phyloP scores from a whole-genome alignment of 441 rosid genomes.

The Adansonia gregorii region DNA sequence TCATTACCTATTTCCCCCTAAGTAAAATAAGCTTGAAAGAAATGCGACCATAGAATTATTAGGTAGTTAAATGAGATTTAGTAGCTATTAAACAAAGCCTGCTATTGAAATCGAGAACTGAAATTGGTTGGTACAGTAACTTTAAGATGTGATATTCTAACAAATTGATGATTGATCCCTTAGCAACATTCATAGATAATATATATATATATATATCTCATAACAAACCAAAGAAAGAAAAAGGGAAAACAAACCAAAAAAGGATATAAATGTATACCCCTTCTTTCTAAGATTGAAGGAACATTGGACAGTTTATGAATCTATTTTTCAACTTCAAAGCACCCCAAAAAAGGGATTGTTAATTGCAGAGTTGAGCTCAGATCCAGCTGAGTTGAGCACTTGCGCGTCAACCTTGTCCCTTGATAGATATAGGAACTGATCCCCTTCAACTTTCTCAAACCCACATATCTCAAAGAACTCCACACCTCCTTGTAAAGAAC shows the following conservation, averaged over 20 bases:
- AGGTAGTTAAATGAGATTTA: neutral
- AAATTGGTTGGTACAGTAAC: too few species aligned
- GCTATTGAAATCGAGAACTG: neutral
- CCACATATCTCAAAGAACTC: conserved; percentile 90
- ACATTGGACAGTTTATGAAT: conserved; percentile 8
- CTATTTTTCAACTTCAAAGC: conserved; percentile 41
- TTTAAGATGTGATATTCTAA: too few species aligned
- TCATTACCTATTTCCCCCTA: neutral
- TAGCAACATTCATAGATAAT: too few species aligned
- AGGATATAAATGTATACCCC: too few species aligned
- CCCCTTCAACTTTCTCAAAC: conserved; percentile 80
- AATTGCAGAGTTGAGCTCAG: conserved; percentile 91
- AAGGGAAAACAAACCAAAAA: neutral
- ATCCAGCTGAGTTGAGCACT: conserved; percentile 79
- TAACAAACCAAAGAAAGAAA: conserved; percentile 42
- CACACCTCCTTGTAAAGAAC: conserved; percentile 72
- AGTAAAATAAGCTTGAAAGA: neutral
- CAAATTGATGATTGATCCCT: too few species aligned
- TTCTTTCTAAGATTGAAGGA: neutral
- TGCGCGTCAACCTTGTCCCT: conserved; percentile 79
- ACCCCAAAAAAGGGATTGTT: conserved; percentile 94
- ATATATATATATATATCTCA: conserved; percentile 61
- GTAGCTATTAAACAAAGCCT: neutral
- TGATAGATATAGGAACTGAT: conserved; percentile 72
- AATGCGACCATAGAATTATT: neutral